phyloP scores from a whole-genome alignment of 805 yeast species.

The Candida michaelii region DNA sequence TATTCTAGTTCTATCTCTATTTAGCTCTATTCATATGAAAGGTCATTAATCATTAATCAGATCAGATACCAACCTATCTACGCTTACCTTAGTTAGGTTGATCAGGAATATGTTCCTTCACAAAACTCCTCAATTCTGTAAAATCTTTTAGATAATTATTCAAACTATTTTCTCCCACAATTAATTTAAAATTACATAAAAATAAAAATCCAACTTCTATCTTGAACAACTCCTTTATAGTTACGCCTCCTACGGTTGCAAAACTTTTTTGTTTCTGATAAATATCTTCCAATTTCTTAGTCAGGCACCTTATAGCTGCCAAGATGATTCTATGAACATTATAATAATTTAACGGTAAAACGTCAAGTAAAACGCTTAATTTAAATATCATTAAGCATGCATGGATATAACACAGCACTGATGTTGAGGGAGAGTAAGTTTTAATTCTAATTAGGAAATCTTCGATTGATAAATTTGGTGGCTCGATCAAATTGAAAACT shows the following conservation, averaged over 20 bases:
- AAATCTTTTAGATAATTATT: constrained; percentile 34
- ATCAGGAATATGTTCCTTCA: constrained; percentile 9
- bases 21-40: too few relatives aligned
- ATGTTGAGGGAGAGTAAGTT: constrained; percentile 40
- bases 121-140: constrained; percentile 29
- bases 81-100: too few relatives aligned
- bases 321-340: constrained; percentile 41
- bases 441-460: constrained; percentile 37
- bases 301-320: constrained; percentile 43
- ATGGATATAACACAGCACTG: constrained; percentile 40
- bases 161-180: constrained; percentile 35
- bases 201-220: constrained; percentile 43
- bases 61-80: too few relatives aligned
- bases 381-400: constrained; percentile 39
- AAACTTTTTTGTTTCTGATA: constrained; percentile 41
- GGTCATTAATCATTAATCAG: too few relatives aligned
- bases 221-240: constrained; percentile 33
- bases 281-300: constrained; percentile 41
- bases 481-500: constrained; percentile 32
- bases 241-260: constrained; percentile 45
- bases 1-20: too few relatives aligned
- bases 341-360: constrained; percentile 28
- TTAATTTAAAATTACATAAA: constrained; percentile 37
- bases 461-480: constrained; percentile 35
- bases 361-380: constrained; percentile 31